Percentiles rank a stretch among this genome's conserved stretches.
Evolutionary conservation across 75 land plant genomes (phyloP).

Genomic region (Selaginella tamariscina): DNA sequence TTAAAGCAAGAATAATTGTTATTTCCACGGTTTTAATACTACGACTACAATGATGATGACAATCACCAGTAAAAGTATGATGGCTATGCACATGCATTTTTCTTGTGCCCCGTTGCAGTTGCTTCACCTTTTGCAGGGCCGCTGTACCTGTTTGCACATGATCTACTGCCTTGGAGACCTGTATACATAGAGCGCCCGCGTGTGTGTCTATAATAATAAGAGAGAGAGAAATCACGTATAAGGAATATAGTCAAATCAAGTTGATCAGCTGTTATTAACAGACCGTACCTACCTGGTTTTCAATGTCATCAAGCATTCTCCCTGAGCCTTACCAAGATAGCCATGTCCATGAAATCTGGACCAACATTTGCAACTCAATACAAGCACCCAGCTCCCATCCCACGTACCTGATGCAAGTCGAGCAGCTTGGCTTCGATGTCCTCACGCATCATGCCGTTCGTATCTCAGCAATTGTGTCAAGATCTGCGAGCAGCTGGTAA

Average conservation of each 20-base stretch:
- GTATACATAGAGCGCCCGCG: conserved; percentile 9
- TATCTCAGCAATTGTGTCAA: conserved; percentile 91
- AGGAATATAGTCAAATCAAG: no score
- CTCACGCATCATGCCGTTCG: conserved; percentile 95
- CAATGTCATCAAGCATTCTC: conserved; percentile 9
- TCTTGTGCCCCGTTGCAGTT: conserved; percentile 47
- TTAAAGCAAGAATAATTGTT: no score
- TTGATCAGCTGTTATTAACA: background rate
- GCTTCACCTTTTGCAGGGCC: conserved; percentile 77
- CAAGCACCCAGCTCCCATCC: background rate
- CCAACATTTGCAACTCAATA: background rate
- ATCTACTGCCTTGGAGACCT: conserved; percentile 82
- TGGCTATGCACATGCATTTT: conserved; percentile 97
- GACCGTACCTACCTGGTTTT: conserved; percentile 2
- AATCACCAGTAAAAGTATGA: conserved; percentile 54
- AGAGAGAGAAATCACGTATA: no score
- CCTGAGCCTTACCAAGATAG: conserved; percentile 2
- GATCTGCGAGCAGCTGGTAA: conserved; percentile 25
- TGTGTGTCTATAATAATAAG: no score
- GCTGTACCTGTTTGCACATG: conserved; percentile 62
- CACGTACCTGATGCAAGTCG: conserved; percentile 91
- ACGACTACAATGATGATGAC: conserved; percentile 47
- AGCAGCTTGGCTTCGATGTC: conserved; percentile 84
- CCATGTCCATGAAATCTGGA: conserved; percentile 2
- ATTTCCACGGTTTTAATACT: conserved; percentile 66